Conservation (phyloP, 306 rosid genomes). For the Inga laurina region DNA sequence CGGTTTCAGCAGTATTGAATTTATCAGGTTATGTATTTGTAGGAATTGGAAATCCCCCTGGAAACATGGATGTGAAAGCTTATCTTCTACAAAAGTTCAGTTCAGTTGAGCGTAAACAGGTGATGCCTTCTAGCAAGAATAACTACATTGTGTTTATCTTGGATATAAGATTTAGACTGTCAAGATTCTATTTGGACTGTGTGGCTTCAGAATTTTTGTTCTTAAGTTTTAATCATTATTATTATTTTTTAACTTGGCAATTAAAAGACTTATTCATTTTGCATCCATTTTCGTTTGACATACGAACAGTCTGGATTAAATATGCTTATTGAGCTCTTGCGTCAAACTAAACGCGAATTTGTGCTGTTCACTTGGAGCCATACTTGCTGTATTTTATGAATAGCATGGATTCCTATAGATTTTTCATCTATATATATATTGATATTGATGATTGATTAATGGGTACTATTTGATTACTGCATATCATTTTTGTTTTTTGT, state of each 20-base stretch:
- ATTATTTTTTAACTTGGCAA: background rate
- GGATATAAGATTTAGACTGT: background rate
- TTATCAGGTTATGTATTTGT: slow-evolving; percentile 17
- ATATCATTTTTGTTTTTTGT: background rate
- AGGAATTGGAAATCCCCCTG: slow-evolving; percentile 95
- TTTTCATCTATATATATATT: no score
- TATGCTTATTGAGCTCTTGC: background rate
- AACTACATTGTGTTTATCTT: background rate
- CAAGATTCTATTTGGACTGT: background rate
- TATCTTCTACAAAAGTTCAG: slow-evolving; percentile 83
- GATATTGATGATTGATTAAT: background rate
- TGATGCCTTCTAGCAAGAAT: slow-evolving; percentile 8
- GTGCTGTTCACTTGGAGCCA: no score
- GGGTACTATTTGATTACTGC: background rate
- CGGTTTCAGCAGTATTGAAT: slow-evolving; percentile 20
- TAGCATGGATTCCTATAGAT: background rate
- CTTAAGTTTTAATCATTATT: background rate
- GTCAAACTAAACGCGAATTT: no score
- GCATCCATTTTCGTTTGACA: background rate
- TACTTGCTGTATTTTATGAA: background rate
- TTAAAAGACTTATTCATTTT: background rate
- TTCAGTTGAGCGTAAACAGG: slow-evolving; percentile 75
- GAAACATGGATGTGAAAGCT: slow-evolving; percentile 84
- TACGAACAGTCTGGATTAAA: background rate
- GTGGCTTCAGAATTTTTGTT: background rate